Conservation (phyloP, 352 stramenopile genomes). For the Thalassiosira hispida region DNA sequence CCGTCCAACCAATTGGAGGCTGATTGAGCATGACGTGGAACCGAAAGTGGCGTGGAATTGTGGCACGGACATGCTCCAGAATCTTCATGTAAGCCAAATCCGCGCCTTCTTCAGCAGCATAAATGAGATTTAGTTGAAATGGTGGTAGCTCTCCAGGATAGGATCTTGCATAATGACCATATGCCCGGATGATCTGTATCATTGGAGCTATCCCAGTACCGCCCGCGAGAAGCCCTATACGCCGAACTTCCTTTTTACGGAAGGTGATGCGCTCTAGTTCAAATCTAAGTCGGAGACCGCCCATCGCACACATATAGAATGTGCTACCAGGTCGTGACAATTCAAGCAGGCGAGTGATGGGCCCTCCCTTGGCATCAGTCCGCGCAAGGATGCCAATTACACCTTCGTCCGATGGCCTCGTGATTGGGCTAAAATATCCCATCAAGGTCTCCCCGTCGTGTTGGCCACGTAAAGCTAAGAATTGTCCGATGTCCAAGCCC, state of each 20-base stretch:
- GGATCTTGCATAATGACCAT: constrained; percentile 42
- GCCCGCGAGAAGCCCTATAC: constrained; percentile 57
- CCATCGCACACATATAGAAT: constrained; percentile 70
- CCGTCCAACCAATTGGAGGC: constrained; percentile 68
- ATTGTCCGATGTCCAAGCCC: constrained; percentile 65
- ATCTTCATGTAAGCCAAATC: constrained; percentile 66
- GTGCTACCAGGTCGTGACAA: constrained; percentile 52
- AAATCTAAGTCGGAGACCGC: constrained; percentile 63
- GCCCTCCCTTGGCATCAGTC: constrained; percentile 56
- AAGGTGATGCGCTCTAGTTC: constrained; percentile 38
- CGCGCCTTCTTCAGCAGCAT: constrained; percentile 55
- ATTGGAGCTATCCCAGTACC: constrained; percentile 70
- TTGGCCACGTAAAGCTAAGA: constrained; percentile 59
- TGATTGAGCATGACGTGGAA: constrained; percentile 63
- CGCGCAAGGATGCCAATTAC: constrained; percentile 65
- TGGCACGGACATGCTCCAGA: constrained; percentile 39
- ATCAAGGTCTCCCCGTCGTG: constrained; percentile 65
- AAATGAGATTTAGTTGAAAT: constrained; percentile 62
- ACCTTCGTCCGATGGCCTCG: constrained; percentile 62
- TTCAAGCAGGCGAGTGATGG: constrained; percentile 58
- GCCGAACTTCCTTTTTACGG: constrained; percentile 31
- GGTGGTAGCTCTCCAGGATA: constrained; percentile 19
- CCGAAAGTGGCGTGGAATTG: constrained; percentile 30
- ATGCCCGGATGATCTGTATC: constrained; percentile 68
- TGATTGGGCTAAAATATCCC: constrained; percentile 62